Conservation (phyloP, 2,329 filamentous ascomycete genomes). For the Sporothrix brunneoviolacea region DNA sequence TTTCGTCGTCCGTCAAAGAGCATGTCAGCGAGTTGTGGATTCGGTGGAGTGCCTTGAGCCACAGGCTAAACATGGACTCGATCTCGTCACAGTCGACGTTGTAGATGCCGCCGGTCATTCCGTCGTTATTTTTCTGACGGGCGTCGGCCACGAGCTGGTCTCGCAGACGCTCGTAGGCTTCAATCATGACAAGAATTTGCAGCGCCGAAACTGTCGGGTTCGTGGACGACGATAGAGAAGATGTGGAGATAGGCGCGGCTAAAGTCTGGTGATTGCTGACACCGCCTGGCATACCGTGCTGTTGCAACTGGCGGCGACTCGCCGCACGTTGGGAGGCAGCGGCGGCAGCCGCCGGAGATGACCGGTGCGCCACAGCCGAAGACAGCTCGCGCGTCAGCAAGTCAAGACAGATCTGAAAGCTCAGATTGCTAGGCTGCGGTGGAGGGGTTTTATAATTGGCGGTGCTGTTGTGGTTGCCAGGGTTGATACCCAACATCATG, state of each 20-base stretch:
- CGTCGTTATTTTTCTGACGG: slow-evolving; percentile 13
- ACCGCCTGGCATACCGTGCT: not conserved
- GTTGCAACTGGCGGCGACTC: slow-evolving; percentile 2
- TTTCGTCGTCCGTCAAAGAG: slow-evolving; percentile 20
- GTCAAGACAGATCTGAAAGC: slow-evolving; percentile 45
- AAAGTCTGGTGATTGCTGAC: not conserved
- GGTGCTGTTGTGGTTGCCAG: not conserved
- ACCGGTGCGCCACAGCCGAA: slow-evolving; percentile 28
- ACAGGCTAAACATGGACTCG: slow-evolving; percentile 42
- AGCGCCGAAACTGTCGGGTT: slow-evolving; percentile 36
- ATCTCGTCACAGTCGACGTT: slow-evolving; percentile 27
- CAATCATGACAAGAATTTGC: slow-evolving; percentile 52
- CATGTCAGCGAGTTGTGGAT: slow-evolving; percentile 36
- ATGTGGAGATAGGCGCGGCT: slow-evolving; percentile 17
- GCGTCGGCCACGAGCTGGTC: slow-evolving; percentile 34
- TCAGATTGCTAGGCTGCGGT: slow-evolving; percentile 30
- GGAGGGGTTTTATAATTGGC: slow-evolving; percentile 13
- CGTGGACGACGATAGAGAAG: slow-evolving; percentile 11
- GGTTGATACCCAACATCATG: not conserved
- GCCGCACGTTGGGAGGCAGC: slow-evolving; percentile 6
- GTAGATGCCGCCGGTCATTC: not conserved
- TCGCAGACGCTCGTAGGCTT: slow-evolving; percentile 48
- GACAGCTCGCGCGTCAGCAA: slow-evolving; percentile 45
- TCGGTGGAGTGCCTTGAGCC: slow-evolving; percentile 42
- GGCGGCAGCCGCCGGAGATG: not conserved